Evolutionary conservation across 305 asterid species (phyloP), one percentile per base, ranked within the genome.

Genomic region (Fraxinus platypoda): DNA sequence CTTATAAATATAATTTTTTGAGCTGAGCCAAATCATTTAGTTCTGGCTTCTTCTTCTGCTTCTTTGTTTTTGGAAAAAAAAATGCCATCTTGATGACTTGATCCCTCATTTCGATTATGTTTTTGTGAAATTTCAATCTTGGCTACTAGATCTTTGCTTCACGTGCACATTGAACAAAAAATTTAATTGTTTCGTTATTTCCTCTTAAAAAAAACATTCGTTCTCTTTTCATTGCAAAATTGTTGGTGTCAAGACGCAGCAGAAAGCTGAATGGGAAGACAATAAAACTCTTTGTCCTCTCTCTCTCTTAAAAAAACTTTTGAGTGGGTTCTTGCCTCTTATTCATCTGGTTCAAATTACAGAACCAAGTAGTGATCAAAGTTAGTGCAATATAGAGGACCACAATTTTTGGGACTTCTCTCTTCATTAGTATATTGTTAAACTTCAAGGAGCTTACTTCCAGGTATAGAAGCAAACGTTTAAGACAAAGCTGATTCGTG

Each of bases 371-470:
- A 21, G 62, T 2, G 70, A 19, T 23, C 70, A 21, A 59, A 59
- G 31, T 6, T 62, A 62, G 71, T 62, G 31, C 31, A 21, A 62
- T 6, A 62, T 21, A 62, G 30, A 21, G 25, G 71, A 23, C 71
- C 25, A 62, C 31, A 62, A 21, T 6, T 62, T 62, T 62, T 6
- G 28, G 17, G 15, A 62, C 2, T 62, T 54, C 37, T 75, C 37
- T 75, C 12, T 6, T n/a, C 0, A 1, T 15, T n/a, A 38, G 8
- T 54, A 59, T 62, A 7, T 54, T 54, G 66, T 54, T 54, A 5
- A 30, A 23, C 23, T 33, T 8, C 52, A 64, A 76, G 46, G 25
- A 70, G 78, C 78, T 77, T 77, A 82, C 17, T 75, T 59, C 25
- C 11, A n/a, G 28, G 77, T 62, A 23, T 38, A 76, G 62, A 62